Base-by-base conservation (phyloP, 2,329 filamentous ascomycete genomes). In the Aspergillus floridensis region DNA sequence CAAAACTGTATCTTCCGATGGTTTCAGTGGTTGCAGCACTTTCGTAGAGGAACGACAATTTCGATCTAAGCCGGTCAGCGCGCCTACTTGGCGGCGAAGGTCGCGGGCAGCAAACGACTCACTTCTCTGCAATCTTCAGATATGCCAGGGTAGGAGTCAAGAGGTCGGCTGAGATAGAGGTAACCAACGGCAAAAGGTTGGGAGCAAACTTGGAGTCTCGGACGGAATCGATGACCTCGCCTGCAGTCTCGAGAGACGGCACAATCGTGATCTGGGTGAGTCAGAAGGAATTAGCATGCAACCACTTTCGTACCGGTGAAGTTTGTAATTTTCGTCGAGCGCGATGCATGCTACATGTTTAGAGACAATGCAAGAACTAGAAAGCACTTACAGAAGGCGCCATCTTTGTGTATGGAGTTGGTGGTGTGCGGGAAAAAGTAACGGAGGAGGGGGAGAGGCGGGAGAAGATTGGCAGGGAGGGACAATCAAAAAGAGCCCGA, bases 101-200 rank as follows among this genome's bases (percentile, higher is more conserved):
- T 59, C 49, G 53, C 52, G 46, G 54, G 44, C 46, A 29, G 10
- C 29, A 44, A 44, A 48, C 46, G 66, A 82, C 82, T 79, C 78
- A 89, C 82, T 89, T 87, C 63, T 87, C 84, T 38, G 91, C 88
- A 67, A 97, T 84, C 78, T 97, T 98, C 66, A 99, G 84, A 77
- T 98, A 99, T 67, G 96, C 93, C 63, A 91, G 86, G n/a, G 92
- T 93, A 3, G 95, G 95, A 1, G 93, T 99, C 74, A 98, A 84
- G 66, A 98, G 88, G 76, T 97, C 93, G 68, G 93, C 93, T 5
- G 92, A 87, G 68, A 96, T 92, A 65, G 93, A 91, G 26, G 90
- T 88, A 76, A 88, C 92, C 47, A 96, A 76, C 2, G 92, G 92
- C 8, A 96, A 85, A 63, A 96, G 84, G 69, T 95, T 96, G 3